Base-by-base conservation (phyloP, 1,139 yeast genomes). In the Geotrichum australiense region DNA sequence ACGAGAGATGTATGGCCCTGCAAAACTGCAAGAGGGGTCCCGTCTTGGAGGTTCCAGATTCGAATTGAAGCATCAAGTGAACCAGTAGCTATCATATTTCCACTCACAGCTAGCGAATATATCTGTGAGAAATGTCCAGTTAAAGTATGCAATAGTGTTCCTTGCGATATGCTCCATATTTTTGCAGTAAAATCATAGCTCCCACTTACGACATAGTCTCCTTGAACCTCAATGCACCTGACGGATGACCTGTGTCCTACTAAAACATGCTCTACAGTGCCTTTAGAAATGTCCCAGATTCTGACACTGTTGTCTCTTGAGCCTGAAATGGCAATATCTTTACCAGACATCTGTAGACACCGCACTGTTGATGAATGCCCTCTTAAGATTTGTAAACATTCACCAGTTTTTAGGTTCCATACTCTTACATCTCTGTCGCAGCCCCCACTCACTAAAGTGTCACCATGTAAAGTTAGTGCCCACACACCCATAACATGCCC, bases 401-500 rank as follows among this genome's bases (percentile, higher is more conserved):
- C 70, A 1, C 89, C 91, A 5, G 81, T 75, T 41, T 68, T 66
- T 48, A 85, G 73, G 61, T 86, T 84, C 96, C 96, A 87, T n/a
- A 86, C 80, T 43, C 96, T 70, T 5, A 87, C 91, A 14, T 87
- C 81, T 50, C 95, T 71, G 61, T 87, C 96, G 15, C 96, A 86
- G 2, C 94, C 85, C 0, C 96, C 96, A 53, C 89, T 79, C 0
- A 86, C 93, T 26, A 87, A 66, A 6, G 86, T 80, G 58, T 83
- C 78, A 3, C 84, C 86, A 45, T 71, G 71, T 54, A 86, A 81
- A 54, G 87, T 84, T 56, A 89, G 69, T 1, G 97, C 96, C 98
- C 98, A 91, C 8, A 91, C 97, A 33, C 97, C 97, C 56, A 96
- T 95, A 46, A 84, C 94, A 56, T 91, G 97, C 4, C 97, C 97